A percentile compares a stretch with the other conserved stretches of the same genome.
These are phyloP conservation scores for Colletotrichum sp. DNA, from an alignment of 2,329 filamentous ascomycete species.

Conservation along the genomic window DNA sequence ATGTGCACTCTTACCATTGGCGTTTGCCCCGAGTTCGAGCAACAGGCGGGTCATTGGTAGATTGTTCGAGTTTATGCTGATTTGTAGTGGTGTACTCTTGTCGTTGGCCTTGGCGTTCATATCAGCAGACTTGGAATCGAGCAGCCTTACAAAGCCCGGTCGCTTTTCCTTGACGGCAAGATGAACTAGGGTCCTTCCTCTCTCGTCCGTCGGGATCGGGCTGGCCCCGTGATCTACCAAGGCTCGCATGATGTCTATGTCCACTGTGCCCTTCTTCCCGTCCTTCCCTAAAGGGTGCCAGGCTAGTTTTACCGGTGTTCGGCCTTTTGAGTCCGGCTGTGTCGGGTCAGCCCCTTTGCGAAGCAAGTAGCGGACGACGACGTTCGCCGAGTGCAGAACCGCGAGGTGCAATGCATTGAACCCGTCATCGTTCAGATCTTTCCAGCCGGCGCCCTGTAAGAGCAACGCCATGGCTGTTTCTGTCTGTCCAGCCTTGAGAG, in stretches of 20 bases:
- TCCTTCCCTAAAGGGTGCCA: neutral
- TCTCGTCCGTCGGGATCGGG: neutral
- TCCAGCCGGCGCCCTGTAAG: neutral
- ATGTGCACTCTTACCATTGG: neutral
- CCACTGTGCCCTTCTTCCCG: neutral
- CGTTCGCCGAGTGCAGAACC: neutral
- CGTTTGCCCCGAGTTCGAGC: neutral
- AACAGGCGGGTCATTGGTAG: neutral
- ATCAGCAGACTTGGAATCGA: neutral
- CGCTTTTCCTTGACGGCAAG: neutral
- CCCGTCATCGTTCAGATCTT: neutral
- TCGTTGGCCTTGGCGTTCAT: neutral
- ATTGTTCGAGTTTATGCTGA: neutral
- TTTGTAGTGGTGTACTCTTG: neutral
- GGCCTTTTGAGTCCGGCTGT: neutral
- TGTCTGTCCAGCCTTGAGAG: neutral
- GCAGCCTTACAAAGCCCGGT: neutral
- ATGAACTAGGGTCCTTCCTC: neutral
- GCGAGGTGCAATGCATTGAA: constrained; percentile 1
- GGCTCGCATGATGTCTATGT: neutral
- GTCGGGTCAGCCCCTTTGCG: neutral
- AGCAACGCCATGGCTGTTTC: constrained; percentile 1
- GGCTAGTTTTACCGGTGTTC: neutral
- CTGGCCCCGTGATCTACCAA: neutral
- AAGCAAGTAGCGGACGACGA: neutral